Evolutionary conservation across 345 rosid species (phyloP).

Genomic region (Alliaria petiolata): DNA sequence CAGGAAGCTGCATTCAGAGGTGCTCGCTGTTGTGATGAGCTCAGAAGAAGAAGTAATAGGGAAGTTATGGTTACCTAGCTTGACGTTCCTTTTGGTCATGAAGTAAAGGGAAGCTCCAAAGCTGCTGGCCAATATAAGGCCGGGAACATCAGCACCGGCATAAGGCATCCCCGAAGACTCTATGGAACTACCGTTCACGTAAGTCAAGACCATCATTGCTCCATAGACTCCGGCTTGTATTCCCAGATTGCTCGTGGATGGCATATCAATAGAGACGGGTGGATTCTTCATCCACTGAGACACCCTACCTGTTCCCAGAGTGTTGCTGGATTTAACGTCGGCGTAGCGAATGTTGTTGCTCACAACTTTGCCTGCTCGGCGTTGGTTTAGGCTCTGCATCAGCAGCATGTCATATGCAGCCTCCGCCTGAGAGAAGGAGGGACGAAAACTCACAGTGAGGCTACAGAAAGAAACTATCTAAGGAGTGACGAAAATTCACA

Average conservation of each 20-base stretch:
- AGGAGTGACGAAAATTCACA: too few relatives aligned
- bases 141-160: conserved; percentile 81
- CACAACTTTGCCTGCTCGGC: conserved; percentile 82
- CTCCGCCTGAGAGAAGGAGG: too few relatives aligned
- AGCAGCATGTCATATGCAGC: conserved; percentile 98
- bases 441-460: too few relatives aligned
- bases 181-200: conserved; percentile 65
- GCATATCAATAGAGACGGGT: conserved; percentile 61
- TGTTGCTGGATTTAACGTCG: conserved; percentile 66
- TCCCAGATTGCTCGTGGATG: conserved; percentile 68
- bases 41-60: too few relatives aligned
- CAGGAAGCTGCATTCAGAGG: neutral
- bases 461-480: too few relatives aligned
- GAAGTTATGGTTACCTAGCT: conserved; percentile 48
- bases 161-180: conserved; percentile 41
- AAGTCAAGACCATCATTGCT: conserved; percentile 77
- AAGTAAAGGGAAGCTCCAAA: conserved; percentile 93
- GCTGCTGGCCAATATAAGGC: conserved; percentile 71
- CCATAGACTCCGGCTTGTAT: conserved; percentile 92
- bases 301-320: conserved; percentile 48
- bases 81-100: conserved; percentile 78
- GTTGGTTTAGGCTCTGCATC: conserved; percentile 88
- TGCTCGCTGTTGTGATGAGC: neutral
- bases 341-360: conserved; percentile 78
- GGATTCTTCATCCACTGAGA: conserved; percentile 80